Conservation (phyloP, 768 basidiomycete species). For the Cantharellus cinnabarinus region DNA sequence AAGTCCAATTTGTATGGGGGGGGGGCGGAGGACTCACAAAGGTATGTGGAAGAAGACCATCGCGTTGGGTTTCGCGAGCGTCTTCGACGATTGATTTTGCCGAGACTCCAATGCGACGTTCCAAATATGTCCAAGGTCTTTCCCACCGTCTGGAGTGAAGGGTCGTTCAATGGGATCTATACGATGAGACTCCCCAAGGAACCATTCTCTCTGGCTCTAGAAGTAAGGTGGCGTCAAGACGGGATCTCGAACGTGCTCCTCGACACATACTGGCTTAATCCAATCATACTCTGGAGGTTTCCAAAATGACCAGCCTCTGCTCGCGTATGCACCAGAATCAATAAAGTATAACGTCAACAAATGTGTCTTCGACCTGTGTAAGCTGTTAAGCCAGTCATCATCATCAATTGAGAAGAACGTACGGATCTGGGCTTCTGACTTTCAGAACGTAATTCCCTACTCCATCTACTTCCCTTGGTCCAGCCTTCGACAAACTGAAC, state of each 20-base stretch:
- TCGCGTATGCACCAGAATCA: constrained; percentile 66
- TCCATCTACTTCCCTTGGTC: constrained; percentile 71
- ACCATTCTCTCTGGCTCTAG: constrained; percentile 77
- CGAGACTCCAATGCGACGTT: background rate
- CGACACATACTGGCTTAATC: constrained; percentile 37
- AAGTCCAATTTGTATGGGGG: background rate
- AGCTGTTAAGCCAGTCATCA: background rate
- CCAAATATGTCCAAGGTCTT: constrained; percentile 52
- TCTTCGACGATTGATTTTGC: constrained; percentile 25
- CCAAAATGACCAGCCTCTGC: constrained; percentile 31
- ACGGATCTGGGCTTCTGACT: constrained; percentile 69
- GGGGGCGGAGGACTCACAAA: constrained; percentile 28
- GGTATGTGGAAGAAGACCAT: constrained; percentile 98
- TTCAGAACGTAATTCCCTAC: constrained; percentile 83
- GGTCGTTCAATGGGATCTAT: constrained; percentile 65
- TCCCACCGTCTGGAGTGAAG: constrained; percentile 54
- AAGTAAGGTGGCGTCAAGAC: background rate
- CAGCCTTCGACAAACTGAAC: constrained; percentile 61
- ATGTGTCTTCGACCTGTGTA: constrained; percentile 56
- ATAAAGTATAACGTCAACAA: constrained; percentile 82
- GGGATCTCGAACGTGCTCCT: background rate
- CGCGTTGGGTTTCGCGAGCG: constrained; percentile 81
- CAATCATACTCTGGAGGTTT: constrained; percentile 68
- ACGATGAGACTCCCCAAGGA: constrained; percentile 52
- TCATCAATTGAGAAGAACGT: constrained; percentile 18